phyloP scores from a whole-genome alignment of 2,329 filamentous ascomycete species.

The Xylariaceae sp. region DNA sequence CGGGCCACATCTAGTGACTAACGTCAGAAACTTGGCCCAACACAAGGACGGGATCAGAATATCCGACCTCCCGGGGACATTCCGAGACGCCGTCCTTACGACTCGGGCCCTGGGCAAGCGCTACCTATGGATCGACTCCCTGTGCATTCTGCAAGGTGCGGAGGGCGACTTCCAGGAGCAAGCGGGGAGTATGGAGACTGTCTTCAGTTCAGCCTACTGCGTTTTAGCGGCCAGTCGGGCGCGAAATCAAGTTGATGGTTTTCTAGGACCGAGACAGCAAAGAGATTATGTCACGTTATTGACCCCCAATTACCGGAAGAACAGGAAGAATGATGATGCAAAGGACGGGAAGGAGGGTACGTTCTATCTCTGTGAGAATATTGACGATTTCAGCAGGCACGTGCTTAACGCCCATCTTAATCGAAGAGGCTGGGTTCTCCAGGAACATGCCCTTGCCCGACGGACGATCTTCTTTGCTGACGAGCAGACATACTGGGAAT shows the following conservation, averaged over 20 bases:
- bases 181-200: constrained; percentile 1
- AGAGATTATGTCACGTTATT: neutral
- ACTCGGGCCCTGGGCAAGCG: neutral
- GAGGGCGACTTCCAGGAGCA: neutral
- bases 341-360: too few relatives aligned
- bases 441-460: constrained; percentile 34
- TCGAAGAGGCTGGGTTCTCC: constrained; percentile 36
- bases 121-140: constrained; percentile 3
- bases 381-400: constrained; percentile 32
- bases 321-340: too few relatives aligned
- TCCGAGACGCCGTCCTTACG: neutral
- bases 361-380: constrained; percentile 23
- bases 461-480: constrained; percentile 35
- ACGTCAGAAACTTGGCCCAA: neutral
- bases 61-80: neutral
- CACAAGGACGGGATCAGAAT: neutral
- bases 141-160: constrained; percentile 1
- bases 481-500: constrained; percentile 36
- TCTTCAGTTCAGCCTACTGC: constrained; percentile 4
- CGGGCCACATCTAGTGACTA: neutral
- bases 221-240: constrained; percentile 7
- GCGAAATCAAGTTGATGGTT: constrained; percentile 11
- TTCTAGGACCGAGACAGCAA: constrained; percentile 15
- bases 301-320: too few relatives aligned
- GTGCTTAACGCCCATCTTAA: constrained; percentile 29